Evolutionary conservation across 805 yeast species (phyloP).

Genomic region (Zygoascus biomembranicola): DNA sequence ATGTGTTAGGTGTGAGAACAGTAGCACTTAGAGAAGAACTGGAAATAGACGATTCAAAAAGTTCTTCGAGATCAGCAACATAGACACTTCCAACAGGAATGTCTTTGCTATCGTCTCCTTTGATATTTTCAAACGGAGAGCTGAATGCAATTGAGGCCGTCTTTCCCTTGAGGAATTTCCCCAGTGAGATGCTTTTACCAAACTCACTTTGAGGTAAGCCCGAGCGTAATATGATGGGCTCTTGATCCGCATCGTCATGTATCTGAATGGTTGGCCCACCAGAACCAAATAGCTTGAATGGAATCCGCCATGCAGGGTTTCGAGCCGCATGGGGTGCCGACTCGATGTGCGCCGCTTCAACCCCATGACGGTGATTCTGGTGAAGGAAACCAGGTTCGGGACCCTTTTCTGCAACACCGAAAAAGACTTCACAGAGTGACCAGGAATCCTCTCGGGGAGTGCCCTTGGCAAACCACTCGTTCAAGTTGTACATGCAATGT

Average conservation of each 20-base stretch:
- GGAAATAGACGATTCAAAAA: not conserved
- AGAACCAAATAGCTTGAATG: not conserved
- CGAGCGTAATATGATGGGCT: slow-evolving; percentile 11
- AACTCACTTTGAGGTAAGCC: slow-evolving; percentile 32
- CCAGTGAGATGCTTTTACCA: slow-evolving; percentile 39
- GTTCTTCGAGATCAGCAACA: slow-evolving; percentile 8
- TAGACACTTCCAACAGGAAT: slow-evolving; percentile 17
- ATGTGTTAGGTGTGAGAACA: not conserved
- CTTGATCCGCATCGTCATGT: not conserved
- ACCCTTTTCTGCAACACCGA: slow-evolving; percentile 15
- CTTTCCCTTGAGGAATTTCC: slow-evolving; percentile 31
- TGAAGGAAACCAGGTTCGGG: not conserved
- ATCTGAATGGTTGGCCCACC: not conserved
- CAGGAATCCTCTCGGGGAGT: slow-evolving; percentile 21
- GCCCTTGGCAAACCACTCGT: slow-evolving; percentile 35
- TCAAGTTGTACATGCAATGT: slow-evolving; percentile 33
- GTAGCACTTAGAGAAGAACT: not conserved
- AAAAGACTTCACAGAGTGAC: slow-evolving; percentile 29
- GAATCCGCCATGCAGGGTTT: not conserved
- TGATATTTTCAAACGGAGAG: slow-evolving; percentile 36
- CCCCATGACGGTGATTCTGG: not conserved
- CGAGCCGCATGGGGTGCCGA: not conserved
- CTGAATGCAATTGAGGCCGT: slow-evolving; percentile 41
- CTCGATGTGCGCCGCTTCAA: not conserved
- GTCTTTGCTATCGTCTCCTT: not conserved